Conservation (phyloP, 805 yeast genomes). For the Kuraishia molischiana region DNA sequence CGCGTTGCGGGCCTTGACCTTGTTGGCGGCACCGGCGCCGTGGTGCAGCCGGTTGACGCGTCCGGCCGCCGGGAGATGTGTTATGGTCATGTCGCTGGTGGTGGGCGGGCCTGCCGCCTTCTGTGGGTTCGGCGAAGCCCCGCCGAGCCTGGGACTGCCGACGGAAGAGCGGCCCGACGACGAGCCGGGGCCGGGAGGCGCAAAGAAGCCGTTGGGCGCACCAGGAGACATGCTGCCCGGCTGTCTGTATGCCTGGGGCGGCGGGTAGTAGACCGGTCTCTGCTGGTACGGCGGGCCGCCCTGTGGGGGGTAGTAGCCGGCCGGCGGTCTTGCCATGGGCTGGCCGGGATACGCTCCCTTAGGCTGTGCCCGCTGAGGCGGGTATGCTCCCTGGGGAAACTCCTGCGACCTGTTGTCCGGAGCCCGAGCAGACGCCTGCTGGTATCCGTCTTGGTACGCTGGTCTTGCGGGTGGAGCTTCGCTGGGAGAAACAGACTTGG, state of each 20-base stretch:
- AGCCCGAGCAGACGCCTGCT: no score
- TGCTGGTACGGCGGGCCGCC: no score
- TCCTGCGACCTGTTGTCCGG: no score
- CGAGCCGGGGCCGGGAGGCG: background rate
- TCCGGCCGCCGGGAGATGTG: conserved; percentile 34
- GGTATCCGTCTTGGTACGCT: no score
- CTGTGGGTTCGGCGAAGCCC: conserved; percentile 2
- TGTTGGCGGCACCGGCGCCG: conserved; percentile 27
- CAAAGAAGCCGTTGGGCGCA: background rate
- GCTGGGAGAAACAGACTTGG: no score
- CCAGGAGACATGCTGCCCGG: background rate
- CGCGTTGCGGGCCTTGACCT: conserved; percentile 53
- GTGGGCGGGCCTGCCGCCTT: conserved; percentile 13
- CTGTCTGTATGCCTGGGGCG: background rate
- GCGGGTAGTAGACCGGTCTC: background rate
- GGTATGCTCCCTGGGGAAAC: no score
- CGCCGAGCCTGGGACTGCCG: conserved; percentile 1
- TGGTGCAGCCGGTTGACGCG: conserved; percentile 38
- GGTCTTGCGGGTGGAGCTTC: no score
- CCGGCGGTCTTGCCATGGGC: no score
- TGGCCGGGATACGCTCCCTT: no score
- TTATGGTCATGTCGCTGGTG: conserved; percentile 32
- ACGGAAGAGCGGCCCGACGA: background rate
- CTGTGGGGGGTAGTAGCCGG: no score
- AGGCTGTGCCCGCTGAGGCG: no score